Base-by-base conservation (phyloP, 163 green algal genomes). In the Chloromonas sp. region DNA sequence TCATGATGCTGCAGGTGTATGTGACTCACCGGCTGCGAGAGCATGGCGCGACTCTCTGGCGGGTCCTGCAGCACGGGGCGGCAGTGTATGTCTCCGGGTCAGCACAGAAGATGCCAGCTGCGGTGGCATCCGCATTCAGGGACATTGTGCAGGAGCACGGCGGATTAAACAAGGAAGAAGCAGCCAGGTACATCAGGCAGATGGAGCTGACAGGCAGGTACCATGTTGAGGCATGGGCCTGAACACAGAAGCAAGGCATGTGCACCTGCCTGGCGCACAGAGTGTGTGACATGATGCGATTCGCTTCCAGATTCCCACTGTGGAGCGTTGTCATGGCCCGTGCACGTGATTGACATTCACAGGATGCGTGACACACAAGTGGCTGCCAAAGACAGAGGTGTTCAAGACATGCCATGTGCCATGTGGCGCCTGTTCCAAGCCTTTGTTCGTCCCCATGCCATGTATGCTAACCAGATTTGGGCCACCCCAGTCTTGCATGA, bases 81-180 rank as follows among this genome's bases (percentile, higher is more conserved):
- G 15, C 2, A 8, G 83, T 99, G 36, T 98, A 94, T 84, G 92
- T 99, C 58, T 93, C 93, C 11, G 97, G 97, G 2, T 97, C 93
- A 0, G 96, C 97, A 0, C 86, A 94, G 57, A 95, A 95, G 79
- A 99, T 99, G 97, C 96, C 97, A 0, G 89, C 91, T 0, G 92
- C 93, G 66, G 96, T 99, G 61, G 85, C 81, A 58, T 79, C 77
- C 58, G 88, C 90, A 14, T 86, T 90, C n/a, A 84, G 92, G 82
- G 89, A 92, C 8, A 89, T 97, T 1, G 91, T 89, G 8, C 81
- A 58, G 58, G 2, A 79, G 83, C 79, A 93, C n/a, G 92, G 90
- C 1, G 87, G 88, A 0, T n/a, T 95, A 85, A 76, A 60, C 0
- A 8, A 57, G 0, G 88, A 87, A 3, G 88, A 91, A 13, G 92